Evolutionary conservation across 208 protist species (phyloP), one percentile per base, ranked within the genome.

Genomic region (Lotmaria passim): DNA sequence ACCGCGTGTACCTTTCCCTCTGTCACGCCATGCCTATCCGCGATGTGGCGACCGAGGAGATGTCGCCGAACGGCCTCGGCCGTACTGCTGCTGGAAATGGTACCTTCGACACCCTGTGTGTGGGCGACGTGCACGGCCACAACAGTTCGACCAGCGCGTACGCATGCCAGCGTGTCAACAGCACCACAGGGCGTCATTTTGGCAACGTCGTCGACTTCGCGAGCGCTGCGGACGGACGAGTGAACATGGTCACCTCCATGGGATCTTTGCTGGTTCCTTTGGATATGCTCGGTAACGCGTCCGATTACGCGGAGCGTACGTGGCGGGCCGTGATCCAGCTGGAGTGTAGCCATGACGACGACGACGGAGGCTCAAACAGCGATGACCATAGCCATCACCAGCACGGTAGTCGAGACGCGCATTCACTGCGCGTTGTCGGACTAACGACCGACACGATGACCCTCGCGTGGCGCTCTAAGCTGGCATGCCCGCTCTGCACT

Each of bases 111-210:
- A 14, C 19, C 36, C 0, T 43, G 6, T 71, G 65, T 21, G 43
- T 71, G 44, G 5, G 28, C 15, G 55, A 44, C 4, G 26, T 34
- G 33, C 39, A 7, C 30, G 24, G 24, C 24, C 52, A 50, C 65
- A 71, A 71, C 65, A 71, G 55, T 44, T 71, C 65, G 15, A 36
- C 44, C 23, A 63, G 50, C 44, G 65, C 65, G 38, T 63, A 63
- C 26, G 41, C 46, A 41, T 71, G 65, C 24, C 39, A 71, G 55
- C 55, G 65, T 23, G 53, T 34, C 19, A 57, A 43, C 24, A 33
- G 43, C 12, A 53, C 44, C 5, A 12, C 1, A 10, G 65, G 65
- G 0, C 33, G 34, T 19, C 55, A 63, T 33, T 71, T 56, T 30
- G 55, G 55, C 44, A 33, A 39, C 55, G 43, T 55, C 33, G 1